Percentiles rank a stretch among this genome's conserved stretches.
Conservation (phyloP, 257 asterid species). For the Nicotiana attenuata region DNA sequence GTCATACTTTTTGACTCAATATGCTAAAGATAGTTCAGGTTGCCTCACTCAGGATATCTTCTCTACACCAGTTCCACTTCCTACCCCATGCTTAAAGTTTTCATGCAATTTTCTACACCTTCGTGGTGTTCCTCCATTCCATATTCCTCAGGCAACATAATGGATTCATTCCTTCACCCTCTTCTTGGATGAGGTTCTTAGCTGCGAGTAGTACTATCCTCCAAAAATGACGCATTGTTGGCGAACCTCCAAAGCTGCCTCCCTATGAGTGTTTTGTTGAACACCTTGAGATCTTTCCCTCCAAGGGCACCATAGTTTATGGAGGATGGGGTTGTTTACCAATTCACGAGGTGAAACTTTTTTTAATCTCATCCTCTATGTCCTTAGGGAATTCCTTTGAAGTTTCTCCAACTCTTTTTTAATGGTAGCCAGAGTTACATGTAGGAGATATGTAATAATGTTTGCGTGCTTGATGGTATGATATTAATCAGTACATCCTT, state of each 20-base stretch:
- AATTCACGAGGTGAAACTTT: constrained; percentile 1
- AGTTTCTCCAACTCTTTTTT: not conserved
- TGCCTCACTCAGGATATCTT: not conserved
- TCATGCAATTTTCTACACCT: not conserved
- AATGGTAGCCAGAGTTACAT: not conserved
- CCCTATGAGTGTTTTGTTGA: not conserved
- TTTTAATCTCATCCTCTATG: not conserved
- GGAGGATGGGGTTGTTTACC: not conserved
- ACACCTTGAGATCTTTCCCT: not conserved
- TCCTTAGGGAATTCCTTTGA: not conserved
- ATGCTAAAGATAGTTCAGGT: not conserved
- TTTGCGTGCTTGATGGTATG: not conserved
- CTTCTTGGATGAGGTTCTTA: not conserved
- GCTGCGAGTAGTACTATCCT: not conserved
- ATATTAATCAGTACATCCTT: not conserved
- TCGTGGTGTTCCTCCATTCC: not conserved
- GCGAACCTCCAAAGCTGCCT: not conserved
- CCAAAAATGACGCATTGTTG: not conserved
- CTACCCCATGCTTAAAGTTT: not conserved
- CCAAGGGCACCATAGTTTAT: not conserved
- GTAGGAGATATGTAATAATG: not conserved
- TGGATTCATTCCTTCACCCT: not conserved
- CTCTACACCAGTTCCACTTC: not conserved
- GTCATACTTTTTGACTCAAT: not conserved
- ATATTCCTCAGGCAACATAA: not conserved